These are phyloP conservation scores for Microbotryum violaceum DNA, from an alignment of 1,284 basidiomycete species.

Conservation along the genomic window DNA sequence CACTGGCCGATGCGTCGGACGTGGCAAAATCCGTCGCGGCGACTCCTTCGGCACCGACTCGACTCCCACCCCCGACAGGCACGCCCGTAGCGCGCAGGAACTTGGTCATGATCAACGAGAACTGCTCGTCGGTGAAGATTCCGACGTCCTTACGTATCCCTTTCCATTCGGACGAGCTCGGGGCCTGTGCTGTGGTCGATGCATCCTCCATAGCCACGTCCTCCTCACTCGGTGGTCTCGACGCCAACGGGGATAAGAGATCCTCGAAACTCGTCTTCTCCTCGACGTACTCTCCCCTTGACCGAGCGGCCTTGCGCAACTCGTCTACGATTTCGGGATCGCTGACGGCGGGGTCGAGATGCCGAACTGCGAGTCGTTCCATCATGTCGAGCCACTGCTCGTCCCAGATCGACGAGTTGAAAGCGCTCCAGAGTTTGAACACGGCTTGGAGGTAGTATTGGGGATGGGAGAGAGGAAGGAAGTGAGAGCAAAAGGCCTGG, in stretches of 20 bases:
- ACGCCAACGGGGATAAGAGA: slow-evolving; percentile 6
- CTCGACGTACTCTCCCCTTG: slow-evolving; percentile 22
- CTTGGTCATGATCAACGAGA: slow-evolving; percentile 77
- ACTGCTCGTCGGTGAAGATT: slow-evolving; percentile 81
- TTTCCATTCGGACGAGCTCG: slow-evolving; percentile 26
- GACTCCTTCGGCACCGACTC: slow-evolving; percentile 30
- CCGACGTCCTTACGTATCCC: slow-evolving; percentile 63
- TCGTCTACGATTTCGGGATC: slow-evolving; percentile 44
- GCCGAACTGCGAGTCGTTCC: slow-evolving; percentile 66
- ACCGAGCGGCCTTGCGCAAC: slow-evolving; percentile 17
- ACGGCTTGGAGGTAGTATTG: slow-evolving; percentile 61
- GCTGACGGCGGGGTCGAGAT: slow-evolving; percentile 56
- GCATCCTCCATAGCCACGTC: slow-evolving; percentile 15
- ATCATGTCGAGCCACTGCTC: slow-evolving; percentile 77
- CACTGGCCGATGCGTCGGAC: slow-evolving; percentile 31
- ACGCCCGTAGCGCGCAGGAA: slow-evolving; percentile 65
- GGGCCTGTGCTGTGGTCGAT: slow-evolving; percentile 2
- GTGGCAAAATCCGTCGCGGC: slow-evolving; percentile 27
- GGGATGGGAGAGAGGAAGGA: slow-evolving; percentile 61
- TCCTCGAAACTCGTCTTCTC: slow-evolving; percentile 18
- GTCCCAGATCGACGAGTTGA: slow-evolving; percentile 66
- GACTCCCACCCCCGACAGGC: slow-evolving; percentile 31
- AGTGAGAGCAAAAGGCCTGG: slow-evolving; percentile 72
- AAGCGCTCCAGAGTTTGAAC: slow-evolving; percentile 73
- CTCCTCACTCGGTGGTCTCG: not conserved